Evolutionary conservation across 192 early-diverging fungal species (phyloP), one percentile per base, ranked within the genome.

Genomic region (Entrophospora sp.): DNA sequence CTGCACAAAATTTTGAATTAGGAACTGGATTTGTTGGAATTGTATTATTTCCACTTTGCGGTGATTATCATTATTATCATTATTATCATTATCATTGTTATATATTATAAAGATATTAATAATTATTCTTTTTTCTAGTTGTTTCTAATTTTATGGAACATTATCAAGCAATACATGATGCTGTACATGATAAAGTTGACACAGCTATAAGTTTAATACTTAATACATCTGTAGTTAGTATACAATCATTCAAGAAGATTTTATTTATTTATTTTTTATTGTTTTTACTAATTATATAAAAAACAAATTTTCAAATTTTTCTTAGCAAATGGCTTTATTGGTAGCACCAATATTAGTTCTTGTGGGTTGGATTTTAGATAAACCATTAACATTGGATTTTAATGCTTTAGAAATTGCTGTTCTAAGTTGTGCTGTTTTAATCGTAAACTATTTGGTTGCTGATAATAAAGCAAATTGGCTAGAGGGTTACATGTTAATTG

Each of bases 381-480:
- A 83, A 65, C 84, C 84, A 3, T 82, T 97, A 80, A 88, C 87
- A 10, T 79, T 98, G 13, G 83, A 83, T 67, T 98, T 98, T 67
- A 80, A 82, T 16, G 68, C 80, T 2, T 84, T 93, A 75, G 89
- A 92, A 56, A 89, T 87, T 3, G 82, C 84, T 3, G 81, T 96
- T 4, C 68, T 95, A 51, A 88, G 91, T 69, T 73, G 88, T 42
- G 80, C 81, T 3, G 87, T 91, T 9, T 69, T 91, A 57, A 73
- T 92, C 10, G 83, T 90, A 32, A 89, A 89, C 70, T 89, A 87
- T 68, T 74, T 90, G 34, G 82, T 89, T 67, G 60, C 72, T 49
- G 95, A 98, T 69, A 91, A 91, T 27, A 70, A 86, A 25, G 87
- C 87, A 2, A 94, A 96, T 76, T 98, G 92, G 92, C 75, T 97